Evolutionary conservation across 345 rosid species (phyloP).

Genomic region (Aurinia saxatilis): DNA sequence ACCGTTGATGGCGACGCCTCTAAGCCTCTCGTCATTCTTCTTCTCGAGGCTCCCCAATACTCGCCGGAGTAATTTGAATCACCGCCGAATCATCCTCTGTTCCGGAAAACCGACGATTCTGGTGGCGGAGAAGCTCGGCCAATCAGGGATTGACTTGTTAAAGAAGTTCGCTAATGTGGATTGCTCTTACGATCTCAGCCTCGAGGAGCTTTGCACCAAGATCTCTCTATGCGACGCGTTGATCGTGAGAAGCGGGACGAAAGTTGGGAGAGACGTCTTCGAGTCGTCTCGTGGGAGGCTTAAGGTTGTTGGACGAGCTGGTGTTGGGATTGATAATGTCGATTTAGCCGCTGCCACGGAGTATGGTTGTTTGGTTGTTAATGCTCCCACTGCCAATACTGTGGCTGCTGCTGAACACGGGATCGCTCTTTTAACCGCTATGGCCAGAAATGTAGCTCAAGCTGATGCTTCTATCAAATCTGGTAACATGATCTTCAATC

Average conservation of each 20-base stretch:
- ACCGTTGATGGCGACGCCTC: constrained; percentile 16
- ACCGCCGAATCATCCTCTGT: constrained; percentile 20
- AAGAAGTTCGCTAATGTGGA: constrained; percentile 42
- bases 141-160: constrained; percentile 35
- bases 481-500: constrained; percentile 24
- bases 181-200: constrained; percentile 43
- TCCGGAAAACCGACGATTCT: constrained; percentile 42
- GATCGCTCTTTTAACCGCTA: constrained; percentile 41
- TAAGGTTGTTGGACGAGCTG: constrained; percentile 54
- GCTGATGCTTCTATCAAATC: constrained; percentile 54
- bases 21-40: constrained; percentile 30
- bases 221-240: constrained; percentile 50
- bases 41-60: constrained; percentile 29
- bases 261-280: constrained; percentile 44
- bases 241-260: constrained; percentile 50
- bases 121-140: constrained; percentile 47
- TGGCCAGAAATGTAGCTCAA: constrained; percentile 51
- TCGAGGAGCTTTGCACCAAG: constrained; percentile 52
- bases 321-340: constrained; percentile 52
- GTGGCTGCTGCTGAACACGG: constrained; percentile 55
- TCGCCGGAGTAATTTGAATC: not conserved
- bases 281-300: constrained; percentile 47
- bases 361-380: constrained; percentile 50
- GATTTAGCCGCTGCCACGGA: constrained; percentile 53
- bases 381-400: constrained; percentile 52